These are phyloP conservation scores for Sphagnum tenellum DNA, from an alignment of 225 moss, liverwort and hornwort genomes.

Conservation along the genomic window DNA sequence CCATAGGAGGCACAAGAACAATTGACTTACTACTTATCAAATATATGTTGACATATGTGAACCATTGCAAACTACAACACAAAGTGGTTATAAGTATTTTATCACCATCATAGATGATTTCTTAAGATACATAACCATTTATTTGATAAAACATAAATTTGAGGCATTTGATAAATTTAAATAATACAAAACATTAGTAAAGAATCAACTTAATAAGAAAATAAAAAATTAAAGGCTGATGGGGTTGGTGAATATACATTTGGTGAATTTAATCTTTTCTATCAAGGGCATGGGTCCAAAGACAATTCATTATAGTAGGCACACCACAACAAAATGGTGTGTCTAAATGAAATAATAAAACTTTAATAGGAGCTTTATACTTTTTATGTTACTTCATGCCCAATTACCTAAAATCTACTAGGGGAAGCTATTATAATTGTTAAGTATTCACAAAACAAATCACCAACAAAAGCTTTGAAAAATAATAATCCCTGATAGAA, in stretches of 20 bases:
- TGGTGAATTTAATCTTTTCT: not conserved
- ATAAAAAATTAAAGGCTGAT: not conserved
- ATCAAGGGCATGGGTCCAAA: not conserved
- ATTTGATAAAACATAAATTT: not conserved
- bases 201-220: not conserved
- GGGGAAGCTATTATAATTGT: no score
- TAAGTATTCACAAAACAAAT: no score
- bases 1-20: no score
- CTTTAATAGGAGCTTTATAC: no score
- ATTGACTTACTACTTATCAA: not conserved
- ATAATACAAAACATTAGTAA: not conserved
- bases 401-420: no score
- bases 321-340: no score
- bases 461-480: no score
- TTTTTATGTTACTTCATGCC: no score
- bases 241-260: not conserved
- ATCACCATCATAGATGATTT: constrained; percentile 2
- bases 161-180: not conserved
- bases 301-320: not conserved
- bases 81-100: constrained; percentile 1
- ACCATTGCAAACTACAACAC: not conserved
- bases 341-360: no score
- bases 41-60: not conserved
- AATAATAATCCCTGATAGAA: no score
- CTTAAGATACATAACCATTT: not conserved